Evolutionary conservation across 306 rosid species (phyloP).

Genomic region (Castanea mollissima): DNA sequence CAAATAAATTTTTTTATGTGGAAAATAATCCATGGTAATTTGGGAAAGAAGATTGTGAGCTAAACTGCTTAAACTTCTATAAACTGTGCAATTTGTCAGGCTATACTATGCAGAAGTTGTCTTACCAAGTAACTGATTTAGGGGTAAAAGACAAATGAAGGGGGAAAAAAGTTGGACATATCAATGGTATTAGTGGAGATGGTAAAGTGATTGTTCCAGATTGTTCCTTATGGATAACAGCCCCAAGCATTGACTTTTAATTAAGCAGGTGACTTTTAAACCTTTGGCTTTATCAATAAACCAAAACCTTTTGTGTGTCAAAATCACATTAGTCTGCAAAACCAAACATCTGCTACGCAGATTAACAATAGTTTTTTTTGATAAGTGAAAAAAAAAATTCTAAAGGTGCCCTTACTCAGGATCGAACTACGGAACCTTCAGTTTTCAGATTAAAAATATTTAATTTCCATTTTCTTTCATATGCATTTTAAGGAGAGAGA

Average conservation of each 20-base stretch:
- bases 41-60: neutral
- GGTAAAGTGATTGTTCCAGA: neutral
- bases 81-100: neutral
- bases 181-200: neutral
- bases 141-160: too few relatives aligned
- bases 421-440: too few relatives aligned
- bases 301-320: conserved; percentile 12
- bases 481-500: too few relatives aligned
- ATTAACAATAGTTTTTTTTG: too few relatives aligned
- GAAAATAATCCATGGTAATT: neutral
- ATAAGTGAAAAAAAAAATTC: too few relatives aligned
- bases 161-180: too few relatives aligned
- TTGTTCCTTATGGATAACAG: neutral
- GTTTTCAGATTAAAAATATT: too few relatives aligned
- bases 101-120: too few relatives aligned
- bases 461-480: too few relatives aligned
- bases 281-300: conserved; percentile 74
- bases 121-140: too few relatives aligned
- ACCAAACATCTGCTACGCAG: too few relatives aligned
- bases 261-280: conserved; percentile 81
- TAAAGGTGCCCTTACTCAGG: too few relatives aligned
- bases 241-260: neutral
- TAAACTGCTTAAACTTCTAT: neutral
- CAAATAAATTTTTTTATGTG: neutral
- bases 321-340: neutral